A percentile compares a stretch with the other conserved stretches of the same genome.
Evolutionary conservation across 495 filamentous ascomycete genomes (phyloP).

Genomic region (Penicillium cinerascens): DNA sequence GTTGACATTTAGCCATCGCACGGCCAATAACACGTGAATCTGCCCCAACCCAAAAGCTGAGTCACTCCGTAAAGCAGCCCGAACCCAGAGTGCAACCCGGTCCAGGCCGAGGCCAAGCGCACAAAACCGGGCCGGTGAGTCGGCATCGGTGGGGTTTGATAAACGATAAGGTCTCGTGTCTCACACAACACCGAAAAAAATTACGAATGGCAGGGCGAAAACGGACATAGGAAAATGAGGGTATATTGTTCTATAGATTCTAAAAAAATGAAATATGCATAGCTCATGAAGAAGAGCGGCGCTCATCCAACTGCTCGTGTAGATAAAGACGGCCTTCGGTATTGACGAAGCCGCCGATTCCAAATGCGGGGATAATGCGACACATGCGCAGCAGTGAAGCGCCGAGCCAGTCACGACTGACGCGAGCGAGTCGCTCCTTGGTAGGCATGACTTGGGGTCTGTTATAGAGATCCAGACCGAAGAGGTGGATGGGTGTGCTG

Average conservation of each 20-base stretch:
- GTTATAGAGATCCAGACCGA: slow-evolving; percentile 86
- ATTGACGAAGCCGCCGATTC: slow-evolving; percentile 84
- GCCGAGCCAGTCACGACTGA: slow-evolving; percentile 69
- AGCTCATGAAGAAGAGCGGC: slow-evolving; percentile 11
- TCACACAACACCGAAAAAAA: slow-evolving; percentile 13
- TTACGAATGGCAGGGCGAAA: background rate
- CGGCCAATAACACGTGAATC: background rate
- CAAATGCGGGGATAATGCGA: slow-evolving; percentile 87
- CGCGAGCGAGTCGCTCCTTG: slow-evolving; percentile 54
- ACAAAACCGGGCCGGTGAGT: slow-evolving; percentile 18
- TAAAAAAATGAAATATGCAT: slow-evolving; percentile 3
- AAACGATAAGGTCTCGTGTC: slow-evolving; percentile 7
- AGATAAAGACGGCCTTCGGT: slow-evolving; percentile 44
- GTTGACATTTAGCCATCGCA: background rate
- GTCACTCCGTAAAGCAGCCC: background rate
- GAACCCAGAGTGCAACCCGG: background rate
- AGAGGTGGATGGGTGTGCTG: slow-evolving; percentile 78
- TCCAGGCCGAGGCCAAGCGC: slow-evolving; percentile 10
- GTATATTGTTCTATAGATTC: slow-evolving; percentile 29
- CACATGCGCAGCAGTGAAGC: slow-evolving; percentile 73
- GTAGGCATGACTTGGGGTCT: slow-evolving; percentile 41
- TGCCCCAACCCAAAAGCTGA: background rate
- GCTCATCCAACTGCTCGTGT: slow-evolving; percentile 28
- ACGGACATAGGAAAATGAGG: slow-evolving; percentile 9
- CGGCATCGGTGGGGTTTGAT: slow-evolving; percentile 5